Base-by-base conservation (phyloP, 2,329 filamentous ascomycete genomes). In the Hymenoscyphus linearis region DNA sequence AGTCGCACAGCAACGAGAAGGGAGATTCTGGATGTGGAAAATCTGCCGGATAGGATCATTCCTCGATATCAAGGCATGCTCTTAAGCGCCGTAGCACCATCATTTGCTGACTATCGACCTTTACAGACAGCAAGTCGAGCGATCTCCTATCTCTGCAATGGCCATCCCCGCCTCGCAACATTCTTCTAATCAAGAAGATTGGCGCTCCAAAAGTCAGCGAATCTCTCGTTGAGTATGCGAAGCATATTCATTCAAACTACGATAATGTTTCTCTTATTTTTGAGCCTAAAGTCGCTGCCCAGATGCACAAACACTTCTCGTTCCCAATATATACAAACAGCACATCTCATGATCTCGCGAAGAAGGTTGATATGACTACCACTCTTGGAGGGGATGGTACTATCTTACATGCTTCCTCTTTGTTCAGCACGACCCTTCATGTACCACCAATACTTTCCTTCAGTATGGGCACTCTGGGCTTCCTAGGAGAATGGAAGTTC, bases 401-500 rank as follows among this genome's bases (percentile, higher is more conserved):
- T 2, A 93, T 96, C 59, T 76, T 96, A 54, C 89, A 90, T 62
- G 92, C 92, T 0, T 89, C 91, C 2, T 93, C 89, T 59, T 82
- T 97, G 4, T 98, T 96, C 76, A 91, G 91, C 62, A 88, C 90
- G 40, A 86, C 90, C 52, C 80, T 83, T 2, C 85, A 86, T 52
- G 93, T 99, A 0, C 95, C 95, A 0, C 95, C 95, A 0, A 89
- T 99, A 36, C 79, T 99, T 7, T 92, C 91, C 1, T 99, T 99
- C 72, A 96, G 92, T 73, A 97, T 99, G 91, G 95, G 95, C 5
- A 96, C 93, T 0, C 79, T 99, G 0, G 95, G 95, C 0, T 99
- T 99, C 68, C 78, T 99, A 7, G 93, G 93, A 16, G 93, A 98
- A 75, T 99, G 93, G 93, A 96, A 95, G 70, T 98, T 98, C 73